These are phyloP conservation scores for Cadophora gregata DNA, from an alignment of 2,329 filamentous ascomycete species.

Conservation along the genomic window DNA sequence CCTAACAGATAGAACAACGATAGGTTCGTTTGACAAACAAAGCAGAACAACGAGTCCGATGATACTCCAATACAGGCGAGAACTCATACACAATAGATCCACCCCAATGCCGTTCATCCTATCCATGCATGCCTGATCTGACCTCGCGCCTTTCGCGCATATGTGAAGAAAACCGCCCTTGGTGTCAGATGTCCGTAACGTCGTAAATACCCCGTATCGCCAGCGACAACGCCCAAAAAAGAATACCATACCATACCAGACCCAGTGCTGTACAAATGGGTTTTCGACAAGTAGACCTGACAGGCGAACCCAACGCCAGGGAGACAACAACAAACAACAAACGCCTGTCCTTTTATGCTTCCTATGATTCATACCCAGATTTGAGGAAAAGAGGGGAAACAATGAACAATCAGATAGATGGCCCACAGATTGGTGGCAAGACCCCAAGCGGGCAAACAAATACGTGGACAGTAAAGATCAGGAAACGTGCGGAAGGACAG, in stretches of 20 bases:
- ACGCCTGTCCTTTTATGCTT: slow-evolving; percentile 6
- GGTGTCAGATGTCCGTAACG: not conserved
- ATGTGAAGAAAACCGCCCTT: not conserved
- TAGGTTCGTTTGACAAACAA: not conserved
- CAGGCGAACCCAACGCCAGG: not conserved
- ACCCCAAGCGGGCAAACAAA: slow-evolving; percentile 1
- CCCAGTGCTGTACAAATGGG: not conserved
- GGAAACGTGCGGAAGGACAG: slow-evolving; percentile 18
- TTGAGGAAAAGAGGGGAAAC: not conserved
- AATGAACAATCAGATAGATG: slow-evolving; percentile 6
- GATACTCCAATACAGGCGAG: slow-evolving; percentile 4
- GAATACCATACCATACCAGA: not conserved
- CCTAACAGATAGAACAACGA: not conserved
- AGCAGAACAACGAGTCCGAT: not conserved
- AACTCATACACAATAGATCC: not conserved
- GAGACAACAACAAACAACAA: not conserved
- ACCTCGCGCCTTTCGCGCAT: not conserved
- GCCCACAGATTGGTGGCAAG: not conserved
- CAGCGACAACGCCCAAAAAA: slow-evolving; percentile 13
- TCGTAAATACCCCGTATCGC: slow-evolving; percentile 1
- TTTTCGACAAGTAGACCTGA: not conserved
- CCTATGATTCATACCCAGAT: slow-evolving; percentile 5
- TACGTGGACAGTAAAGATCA: not conserved
- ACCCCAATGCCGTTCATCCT: not conserved
- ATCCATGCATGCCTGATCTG: not conserved